Evolutionary conservation across 805 yeast species (phyloP), one percentile per base, ranked within the genome.

Genomic region (Metschnikowia cerradonensis): DNA sequence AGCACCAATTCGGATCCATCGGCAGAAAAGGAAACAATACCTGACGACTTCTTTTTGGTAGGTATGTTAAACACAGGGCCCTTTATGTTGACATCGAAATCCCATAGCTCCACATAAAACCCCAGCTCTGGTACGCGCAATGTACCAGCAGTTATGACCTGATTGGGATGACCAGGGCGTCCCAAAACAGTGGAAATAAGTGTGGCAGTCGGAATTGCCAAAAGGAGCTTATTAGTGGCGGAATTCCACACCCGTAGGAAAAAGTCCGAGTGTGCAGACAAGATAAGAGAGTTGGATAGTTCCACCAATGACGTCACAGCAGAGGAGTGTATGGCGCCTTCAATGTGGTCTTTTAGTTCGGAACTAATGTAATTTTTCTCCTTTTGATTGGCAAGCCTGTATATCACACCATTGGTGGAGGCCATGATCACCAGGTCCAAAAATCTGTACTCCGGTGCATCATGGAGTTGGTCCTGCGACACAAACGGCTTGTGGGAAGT

Each of bases 181-280:
- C 44, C 45, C 11, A 37, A n/a, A 14, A 56, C 48, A 7, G 43
- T 35, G 11, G 41, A 41, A 13, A 58, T 45, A n/a, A 55, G 48
- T 13, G 61, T 50, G 1, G 50, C 10, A 3, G 59, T 56, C 7
- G 55, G 60, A 42, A 56, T 48, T 13, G 51, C 41, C 34, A 33
- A 23, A 3, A 54, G 14, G 32, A 49, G 51, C 31, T 39, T 26
- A 11, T 50, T 26, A 2, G 45, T 42, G 7, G 42, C 35, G 26
- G 46, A 19, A 31, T 54, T 51, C 61, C 61, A 58, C 7, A 58
- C 14, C 5, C 49, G 46, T 11, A 58, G 39, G 19, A 46, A 43
- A 58, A 59, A 58, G 46, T 58, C 61, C 3, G 47, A 23, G 44
- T 58, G 60, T 4, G 56, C 56, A 6, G 56, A 52, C 19, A 58